These are phyloP conservation scores for Paramecium sexaurelia DNA, from an alignment of 73 alveolate genomes.

Conservation along the genomic window DNA sequence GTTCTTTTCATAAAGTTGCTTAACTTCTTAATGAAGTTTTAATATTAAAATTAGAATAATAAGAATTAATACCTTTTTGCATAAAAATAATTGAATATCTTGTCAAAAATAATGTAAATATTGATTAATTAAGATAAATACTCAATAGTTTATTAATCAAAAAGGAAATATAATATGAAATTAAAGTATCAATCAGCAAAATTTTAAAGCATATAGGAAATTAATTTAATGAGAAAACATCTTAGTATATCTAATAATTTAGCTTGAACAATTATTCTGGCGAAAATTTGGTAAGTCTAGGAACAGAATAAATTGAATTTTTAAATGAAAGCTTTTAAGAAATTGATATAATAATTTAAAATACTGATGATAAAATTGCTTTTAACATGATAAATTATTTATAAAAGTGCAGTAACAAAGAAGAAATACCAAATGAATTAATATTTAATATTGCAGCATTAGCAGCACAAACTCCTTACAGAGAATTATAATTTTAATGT, in stretches of 20 bases:
- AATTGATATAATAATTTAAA: not conserved
- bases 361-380: no score
- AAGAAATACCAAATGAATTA: not conserved
- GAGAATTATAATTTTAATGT: not conserved
- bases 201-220: not conserved
- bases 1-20: not conserved
- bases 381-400: no score
- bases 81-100: not conserved
- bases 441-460: not conserved
- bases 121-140: not conserved
- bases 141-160: not conserved
- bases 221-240: not conserved
- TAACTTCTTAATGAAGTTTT: not conserved
- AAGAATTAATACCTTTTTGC: not conserved
- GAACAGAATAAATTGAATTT: not conserved
- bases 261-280: not conserved
- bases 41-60: not conserved
- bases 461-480: not conserved
- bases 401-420: not conserved
- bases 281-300: no score
- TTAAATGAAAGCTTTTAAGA: not conserved
- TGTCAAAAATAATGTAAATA: not conserved
- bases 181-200: not conserved
- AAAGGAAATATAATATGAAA: not conserved
- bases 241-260: not conserved